phyloP scores from a whole-genome alignment of 2,329 filamentous ascomycete genomes.

The Colletotrichum filicis region DNA sequence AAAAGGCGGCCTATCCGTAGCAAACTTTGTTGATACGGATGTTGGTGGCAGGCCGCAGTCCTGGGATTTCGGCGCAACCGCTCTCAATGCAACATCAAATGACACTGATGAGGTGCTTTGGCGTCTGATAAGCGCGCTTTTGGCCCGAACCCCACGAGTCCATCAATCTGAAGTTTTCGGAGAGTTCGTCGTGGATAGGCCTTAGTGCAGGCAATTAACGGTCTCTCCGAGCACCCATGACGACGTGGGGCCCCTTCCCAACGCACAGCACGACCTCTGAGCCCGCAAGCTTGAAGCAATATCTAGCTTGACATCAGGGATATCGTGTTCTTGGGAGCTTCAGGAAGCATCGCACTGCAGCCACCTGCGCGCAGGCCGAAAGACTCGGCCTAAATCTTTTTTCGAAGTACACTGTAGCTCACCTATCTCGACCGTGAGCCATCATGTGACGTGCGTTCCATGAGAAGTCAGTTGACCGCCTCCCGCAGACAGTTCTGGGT shows the following conservation, averaged over 20 bases:
- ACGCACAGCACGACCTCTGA: constrained; percentile 19
- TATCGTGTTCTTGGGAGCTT: not conserved
- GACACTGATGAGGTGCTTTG: not conserved
- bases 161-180: constrained; percentile 10
- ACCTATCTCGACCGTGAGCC: not conserved
- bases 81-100: constrained; percentile 5
- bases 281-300: not conserved
- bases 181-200: not conserved
- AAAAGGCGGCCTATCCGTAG: not conserved
- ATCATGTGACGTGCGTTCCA: not conserved
- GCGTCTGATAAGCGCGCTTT: not conserved
- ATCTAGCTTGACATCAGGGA: not conserved
- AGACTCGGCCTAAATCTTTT: not conserved
- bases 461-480: not conserved
- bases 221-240: constrained; percentile 23
- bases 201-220: constrained; percentile 1
- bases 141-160: not conserved
- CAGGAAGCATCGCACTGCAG: not conserved
- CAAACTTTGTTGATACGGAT: not conserved
- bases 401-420: not conserved
- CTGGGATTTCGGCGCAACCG: constrained; percentile 18
- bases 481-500: not conserved
- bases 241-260: constrained; percentile 17
- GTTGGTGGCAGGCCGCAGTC: not conserved
- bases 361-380: not conserved